These are phyloP conservation scores for Spatholobus suberectus DNA, from an alignment of 306 rosid genomes.

Conservation along the genomic window DNA sequence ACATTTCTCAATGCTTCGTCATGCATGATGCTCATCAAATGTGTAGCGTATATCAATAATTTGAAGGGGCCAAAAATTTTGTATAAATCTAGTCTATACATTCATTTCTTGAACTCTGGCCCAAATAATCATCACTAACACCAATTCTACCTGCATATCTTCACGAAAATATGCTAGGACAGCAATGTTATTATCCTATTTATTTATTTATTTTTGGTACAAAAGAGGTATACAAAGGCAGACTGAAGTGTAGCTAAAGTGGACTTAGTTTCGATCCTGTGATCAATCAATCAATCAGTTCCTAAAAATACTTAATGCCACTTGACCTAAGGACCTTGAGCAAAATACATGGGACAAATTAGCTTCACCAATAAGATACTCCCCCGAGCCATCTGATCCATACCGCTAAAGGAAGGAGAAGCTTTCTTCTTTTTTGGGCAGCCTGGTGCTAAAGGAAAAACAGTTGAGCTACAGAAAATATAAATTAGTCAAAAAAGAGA, in stretches of 20 bases:
- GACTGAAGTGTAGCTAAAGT: neutral
- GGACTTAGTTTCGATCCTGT: neutral
- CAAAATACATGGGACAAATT: conserved; percentile 68
- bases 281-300: conserved; percentile 8
- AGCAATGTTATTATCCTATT: conserved; percentile 61
- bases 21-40: neutral
- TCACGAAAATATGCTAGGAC: conserved; percentile 60
- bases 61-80: neutral
- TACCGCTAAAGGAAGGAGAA: conserved; percentile 41
- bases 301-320: conserved; percentile 13
- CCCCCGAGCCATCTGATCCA: conserved; percentile 64
- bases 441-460: conserved; percentile 14
- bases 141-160: conserved; percentile 49
- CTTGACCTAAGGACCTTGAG: neutral
- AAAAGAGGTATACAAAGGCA: conserved; percentile 20
- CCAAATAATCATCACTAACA: conserved; percentile 10
- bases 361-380: conserved; percentile 64
- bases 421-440: neutral
- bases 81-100: neutral
- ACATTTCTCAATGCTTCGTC: neutral
- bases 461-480: neutral
- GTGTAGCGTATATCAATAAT: neutral
- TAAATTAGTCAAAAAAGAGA: conserved; percentile 6
- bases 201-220: neutral
- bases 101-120: neutral